These are phyloP conservation scores for Wickerhamiella spandovensis DNA, from an alignment of 805 yeast genomes.

Conservation along the genomic window DNA sequence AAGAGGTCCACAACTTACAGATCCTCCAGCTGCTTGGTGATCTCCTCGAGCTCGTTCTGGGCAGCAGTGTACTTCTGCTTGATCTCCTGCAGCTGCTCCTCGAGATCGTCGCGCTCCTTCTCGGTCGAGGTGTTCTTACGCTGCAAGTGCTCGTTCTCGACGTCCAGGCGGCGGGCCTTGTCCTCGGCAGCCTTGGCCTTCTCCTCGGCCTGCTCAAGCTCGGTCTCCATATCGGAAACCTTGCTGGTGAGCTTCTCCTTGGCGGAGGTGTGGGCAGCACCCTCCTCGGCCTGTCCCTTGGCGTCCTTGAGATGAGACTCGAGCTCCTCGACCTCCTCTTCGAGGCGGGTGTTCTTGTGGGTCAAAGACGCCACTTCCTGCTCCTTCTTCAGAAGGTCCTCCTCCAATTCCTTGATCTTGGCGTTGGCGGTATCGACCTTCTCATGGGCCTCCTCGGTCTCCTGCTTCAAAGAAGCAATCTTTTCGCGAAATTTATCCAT, in stretches of 20 bases:
- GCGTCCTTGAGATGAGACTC: slow-evolving; percentile 62
- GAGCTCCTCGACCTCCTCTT: slow-evolving; percentile 60
- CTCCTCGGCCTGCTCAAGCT: slow-evolving; percentile 79
- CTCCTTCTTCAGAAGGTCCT: slow-evolving; percentile 82
- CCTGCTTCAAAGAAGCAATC: slow-evolving; percentile 54
- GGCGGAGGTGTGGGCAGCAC: slow-evolving; percentile 73
- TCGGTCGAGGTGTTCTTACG: slow-evolving; percentile 87
- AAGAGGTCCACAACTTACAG: no score
- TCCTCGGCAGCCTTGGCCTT: slow-evolving; percentile 87
- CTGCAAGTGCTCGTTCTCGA: slow-evolving; percentile 91
- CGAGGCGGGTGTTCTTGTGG: slow-evolving; percentile 82
- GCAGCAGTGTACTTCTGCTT: slow-evolving; percentile 69
- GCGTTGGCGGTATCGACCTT: slow-evolving; percentile 77
- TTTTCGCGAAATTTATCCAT: slow-evolving; percentile 22
- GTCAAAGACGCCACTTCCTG: slow-evolving; percentile 87
- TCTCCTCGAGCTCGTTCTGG: slow-evolving; percentile 90
- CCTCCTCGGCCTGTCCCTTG: slow-evolving; percentile 82
- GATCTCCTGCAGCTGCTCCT: slow-evolving; percentile 81
- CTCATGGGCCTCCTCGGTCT: slow-evolving; percentile 96
- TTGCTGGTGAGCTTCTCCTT: slow-evolving; percentile 87
- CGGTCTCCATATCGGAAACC: slow-evolving; percentile 78
- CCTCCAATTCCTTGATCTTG: slow-evolving; percentile 80
- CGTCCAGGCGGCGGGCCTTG: slow-evolving; percentile 87
- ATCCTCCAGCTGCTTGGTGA: slow-evolving; percentile 85
- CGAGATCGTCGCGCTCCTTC: slow-evolving; percentile 82